These are phyloP conservation scores for Cucumis melo DNA, from an alignment of 306 rosid species.

Conservation along the genomic window DNA sequence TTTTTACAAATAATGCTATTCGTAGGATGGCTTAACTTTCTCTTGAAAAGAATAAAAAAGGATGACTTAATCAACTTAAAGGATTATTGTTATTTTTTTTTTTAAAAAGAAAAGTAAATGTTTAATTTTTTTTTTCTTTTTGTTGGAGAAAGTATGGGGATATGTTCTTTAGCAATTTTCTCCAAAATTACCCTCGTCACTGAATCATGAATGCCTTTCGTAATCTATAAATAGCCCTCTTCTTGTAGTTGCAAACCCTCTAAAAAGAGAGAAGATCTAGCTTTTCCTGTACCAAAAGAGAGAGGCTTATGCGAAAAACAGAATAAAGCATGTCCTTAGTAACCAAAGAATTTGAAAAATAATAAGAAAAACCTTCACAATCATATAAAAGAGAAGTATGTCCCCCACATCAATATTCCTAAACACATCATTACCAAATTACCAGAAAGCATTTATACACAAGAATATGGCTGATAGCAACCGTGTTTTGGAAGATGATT, in stretches of 20 bases:
- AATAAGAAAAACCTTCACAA: constrained; percentile 1
- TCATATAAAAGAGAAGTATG: not conserved
- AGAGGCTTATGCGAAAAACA: not conserved
- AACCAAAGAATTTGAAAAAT: not conserved
- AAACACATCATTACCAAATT: constrained; percentile 4
- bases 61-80: not conserved
- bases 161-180: not conserved
- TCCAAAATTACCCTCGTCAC: not conserved
- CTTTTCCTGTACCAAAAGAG: constrained; percentile 2
- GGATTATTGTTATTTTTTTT: not conserved
- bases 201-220: not conserved
- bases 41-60: no score
- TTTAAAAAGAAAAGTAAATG: not conserved
- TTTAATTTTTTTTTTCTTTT: not conserved
- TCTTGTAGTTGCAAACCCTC: not conserved
- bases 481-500: not conserved
- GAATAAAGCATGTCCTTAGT: not conserved
- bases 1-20: not conserved
- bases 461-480: constrained; percentile 3
- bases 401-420: not conserved
- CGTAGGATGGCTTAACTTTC: not conserved
- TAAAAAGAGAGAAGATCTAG: not conserved
- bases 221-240: not conserved
- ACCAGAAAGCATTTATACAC: constrained; percentile 4
- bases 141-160: not conserved